A percentile compares a stretch with the other conserved stretches of the same genome.
Evolutionary conservation across 257 asterid genomes (phyloP).

Genomic region (Solanum gracilifrons): DNA sequence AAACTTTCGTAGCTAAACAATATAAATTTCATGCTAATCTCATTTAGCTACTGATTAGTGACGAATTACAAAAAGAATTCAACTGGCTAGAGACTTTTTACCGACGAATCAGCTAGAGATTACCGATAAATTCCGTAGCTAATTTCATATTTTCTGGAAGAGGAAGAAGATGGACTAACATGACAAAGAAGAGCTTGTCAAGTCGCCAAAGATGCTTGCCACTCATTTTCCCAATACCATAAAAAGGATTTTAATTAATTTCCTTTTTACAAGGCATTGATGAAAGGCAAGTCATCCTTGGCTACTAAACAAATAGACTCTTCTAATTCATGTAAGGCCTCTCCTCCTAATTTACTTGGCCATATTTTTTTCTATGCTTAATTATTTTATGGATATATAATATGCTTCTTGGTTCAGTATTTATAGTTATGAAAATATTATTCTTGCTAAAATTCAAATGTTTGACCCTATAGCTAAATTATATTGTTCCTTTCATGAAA

Average conservation of each 20-base stretch:
- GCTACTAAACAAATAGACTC: not conserved
- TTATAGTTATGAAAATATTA: not conserved
- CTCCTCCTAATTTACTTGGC: not conserved
- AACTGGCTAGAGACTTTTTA: not conserved
- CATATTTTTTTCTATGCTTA: not conserved
- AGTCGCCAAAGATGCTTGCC: not conserved
- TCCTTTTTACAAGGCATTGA: not conserved
- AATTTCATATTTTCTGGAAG: not conserved
- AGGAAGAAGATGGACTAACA: not conserved
- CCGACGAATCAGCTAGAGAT: accelerated
- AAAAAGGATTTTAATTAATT: not conserved
- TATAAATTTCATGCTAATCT: not conserved
- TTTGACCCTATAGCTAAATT: not conserved
- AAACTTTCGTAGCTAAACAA: not conserved
- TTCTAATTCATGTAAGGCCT: not conserved
- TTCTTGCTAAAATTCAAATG: not conserved
- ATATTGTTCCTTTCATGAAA: not conserved
- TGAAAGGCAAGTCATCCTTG: slow-evolving; percentile 5
- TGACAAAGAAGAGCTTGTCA: not conserved
- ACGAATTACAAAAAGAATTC: no score
- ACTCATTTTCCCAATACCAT: not conserved
- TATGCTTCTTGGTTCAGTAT: not conserved
- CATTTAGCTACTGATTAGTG: not conserved
- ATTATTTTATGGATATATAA: not conserved
- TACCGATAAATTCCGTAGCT: not conserved